A percentile compares a stretch with the other conserved stretches of the same genome.
These are phyloP conservation scores for Ensete glaucum DNA, from an alignment of 176 grass and related monocot genomes.

Conservation along the genomic window DNA sequence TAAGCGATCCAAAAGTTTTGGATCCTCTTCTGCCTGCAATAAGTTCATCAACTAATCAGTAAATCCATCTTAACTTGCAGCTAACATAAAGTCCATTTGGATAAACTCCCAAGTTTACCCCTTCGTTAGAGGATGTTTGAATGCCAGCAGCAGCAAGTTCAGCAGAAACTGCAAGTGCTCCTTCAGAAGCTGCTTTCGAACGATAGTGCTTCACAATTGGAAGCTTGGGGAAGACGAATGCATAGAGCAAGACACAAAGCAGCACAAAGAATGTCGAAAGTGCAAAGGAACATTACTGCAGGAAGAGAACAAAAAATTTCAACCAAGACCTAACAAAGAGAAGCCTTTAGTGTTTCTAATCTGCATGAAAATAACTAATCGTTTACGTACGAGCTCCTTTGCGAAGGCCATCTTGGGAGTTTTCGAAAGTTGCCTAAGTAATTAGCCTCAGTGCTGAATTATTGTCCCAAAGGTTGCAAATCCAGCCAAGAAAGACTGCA, in stretches of 20 bases:
- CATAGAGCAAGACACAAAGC: slow-evolving; percentile 24
- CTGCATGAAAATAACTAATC: neutral
- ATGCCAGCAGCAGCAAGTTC: slow-evolving; percentile 55
- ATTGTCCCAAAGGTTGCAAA: slow-evolving; percentile 47
- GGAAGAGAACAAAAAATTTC: neutral
- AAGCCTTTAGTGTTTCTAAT: neutral
- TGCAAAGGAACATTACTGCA: slow-evolving; percentile 50
- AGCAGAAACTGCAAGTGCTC: slow-evolving; percentile 44
- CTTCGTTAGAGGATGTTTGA: slow-evolving; percentile 11
- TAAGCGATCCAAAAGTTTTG: slow-evolving; percentile 37
- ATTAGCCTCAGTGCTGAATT: slow-evolving; percentile 43
- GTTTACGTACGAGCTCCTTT: slow-evolving; percentile 50
- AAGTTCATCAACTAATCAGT: neutral
- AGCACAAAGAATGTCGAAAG: slow-evolving; percentile 47
- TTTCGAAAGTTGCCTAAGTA: slow-evolving; percentile 52
- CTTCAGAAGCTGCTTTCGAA: slow-evolving; percentile 48
- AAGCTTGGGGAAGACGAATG: slow-evolving; percentile 71
- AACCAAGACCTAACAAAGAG: neutral
- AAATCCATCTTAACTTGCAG: neutral
- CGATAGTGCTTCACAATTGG: slow-evolving; percentile 71
- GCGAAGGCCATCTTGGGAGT: slow-evolving; percentile 46
- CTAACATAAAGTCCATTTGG: no score
- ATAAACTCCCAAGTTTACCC: neutral
- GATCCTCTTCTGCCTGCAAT: slow-evolving; percentile 51
- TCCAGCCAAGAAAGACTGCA: slow-evolving; percentile 49